Evolutionary conservation across 345 rosid genomes (phyloP).

Genomic region (Hibiscus syriacus): DNA sequence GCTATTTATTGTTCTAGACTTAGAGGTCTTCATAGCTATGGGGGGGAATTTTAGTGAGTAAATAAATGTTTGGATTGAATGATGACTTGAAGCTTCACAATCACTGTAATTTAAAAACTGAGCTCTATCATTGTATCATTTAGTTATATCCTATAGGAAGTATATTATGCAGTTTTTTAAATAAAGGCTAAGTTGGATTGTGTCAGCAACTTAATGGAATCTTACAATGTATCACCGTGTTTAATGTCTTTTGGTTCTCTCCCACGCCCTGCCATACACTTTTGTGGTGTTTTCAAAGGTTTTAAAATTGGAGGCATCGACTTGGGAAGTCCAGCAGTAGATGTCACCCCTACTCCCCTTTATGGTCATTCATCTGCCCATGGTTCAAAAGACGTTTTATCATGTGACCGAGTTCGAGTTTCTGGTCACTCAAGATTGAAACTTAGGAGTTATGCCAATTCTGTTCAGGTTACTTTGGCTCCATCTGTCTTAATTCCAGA

Average conservation of each 20-base stretch:
- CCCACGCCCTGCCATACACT: neutral
- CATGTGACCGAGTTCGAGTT: constrained; percentile 71
- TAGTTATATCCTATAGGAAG: neutral
- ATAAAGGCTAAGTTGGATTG: neutral
- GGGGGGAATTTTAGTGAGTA: neutral
- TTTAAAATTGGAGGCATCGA: constrained; percentile 39
- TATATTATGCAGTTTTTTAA: neutral
- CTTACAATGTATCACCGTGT: no score
- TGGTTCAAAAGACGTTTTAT: constrained; percentile 26
- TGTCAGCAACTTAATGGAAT: neutral
- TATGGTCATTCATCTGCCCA: constrained; percentile 9
- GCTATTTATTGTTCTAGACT: no score
- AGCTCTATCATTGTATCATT: neutral
- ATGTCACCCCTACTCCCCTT: constrained; percentile 33
- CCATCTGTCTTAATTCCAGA: constrained; percentile 49
- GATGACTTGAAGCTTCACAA: neutral
- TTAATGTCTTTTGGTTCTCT: neutral
- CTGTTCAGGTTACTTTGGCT: constrained; percentile 40
- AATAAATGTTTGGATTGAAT: neutral
- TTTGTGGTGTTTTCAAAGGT: neutral
- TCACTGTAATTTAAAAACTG: neutral
- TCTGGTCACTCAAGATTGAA: constrained; percentile 55
- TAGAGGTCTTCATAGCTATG: neutral
- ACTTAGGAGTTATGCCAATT: constrained; percentile 54
- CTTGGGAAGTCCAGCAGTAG: constrained; percentile 26